These are phyloP conservation scores for Strobilomyces dryophilus DNA, from an alignment of 768 basidiomycete species.

Conservation along the genomic window DNA sequence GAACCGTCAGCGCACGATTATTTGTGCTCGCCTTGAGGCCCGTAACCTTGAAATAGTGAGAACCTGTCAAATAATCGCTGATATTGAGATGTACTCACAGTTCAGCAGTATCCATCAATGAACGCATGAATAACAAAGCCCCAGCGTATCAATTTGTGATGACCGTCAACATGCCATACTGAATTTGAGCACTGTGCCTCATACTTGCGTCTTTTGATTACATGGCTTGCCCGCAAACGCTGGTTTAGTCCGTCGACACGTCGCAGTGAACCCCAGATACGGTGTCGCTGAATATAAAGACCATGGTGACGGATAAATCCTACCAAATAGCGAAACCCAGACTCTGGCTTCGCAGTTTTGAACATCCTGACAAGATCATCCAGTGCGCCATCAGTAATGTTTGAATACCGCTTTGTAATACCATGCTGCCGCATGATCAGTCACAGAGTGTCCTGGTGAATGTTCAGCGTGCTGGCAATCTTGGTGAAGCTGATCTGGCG, in stretches of 20 bases:
- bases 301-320: neutral
- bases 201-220: slow-evolving; percentile 4
- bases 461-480: slow-evolving; percentile 3
- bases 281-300: neutral
- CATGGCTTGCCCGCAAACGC: neutral
- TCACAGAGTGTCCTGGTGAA: slow-evolving; percentile 8
- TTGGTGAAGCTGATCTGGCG: slow-evolving; percentile 9
- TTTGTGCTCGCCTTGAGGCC: neutral
- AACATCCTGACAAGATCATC: neutral
- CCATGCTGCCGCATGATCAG: neutral
- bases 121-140: neutral
- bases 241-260: neutral
- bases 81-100: neutral
- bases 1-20: neutral
- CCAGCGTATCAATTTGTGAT: slow-evolving; percentile 26
- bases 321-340: neutral
- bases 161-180: neutral
- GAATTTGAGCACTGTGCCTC: neutral
- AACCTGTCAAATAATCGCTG: neutral
- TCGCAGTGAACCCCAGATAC: neutral
- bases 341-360: neutral
- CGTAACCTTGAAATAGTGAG: neutral
- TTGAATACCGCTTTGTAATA: neutral
- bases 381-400: neutral
- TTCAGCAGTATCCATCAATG: neutral